Evolutionary conservation across 768 basidiomycete species (phyloP), one percentile per base, ranked within the genome.

Genomic region (Hygrophoropsis aurantiaca): DNA sequence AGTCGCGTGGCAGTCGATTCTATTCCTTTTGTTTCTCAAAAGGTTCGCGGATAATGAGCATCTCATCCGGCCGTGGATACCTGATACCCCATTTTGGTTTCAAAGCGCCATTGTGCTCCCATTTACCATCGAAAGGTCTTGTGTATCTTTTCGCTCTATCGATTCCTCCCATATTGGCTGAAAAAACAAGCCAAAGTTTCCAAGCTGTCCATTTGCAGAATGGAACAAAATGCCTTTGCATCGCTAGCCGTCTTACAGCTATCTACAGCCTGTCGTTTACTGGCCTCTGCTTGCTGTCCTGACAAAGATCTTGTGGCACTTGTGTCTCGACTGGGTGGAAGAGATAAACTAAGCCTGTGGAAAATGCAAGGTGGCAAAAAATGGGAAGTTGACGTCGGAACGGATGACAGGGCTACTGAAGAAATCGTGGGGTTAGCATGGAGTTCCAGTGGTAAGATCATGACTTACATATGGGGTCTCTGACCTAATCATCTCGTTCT

Each of bases 271-370:
- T 79, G 78, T 45, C 80, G 84, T 33, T 56, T 90, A 24, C 65
- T 87, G 20, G 47, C 70, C 9, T 77, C 82, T 18, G 80, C 89
- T 39, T 90, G 89, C 57, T 90, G 90, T 62, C 88, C 89, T 8
- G 90, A 91, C 70, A 92, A 91, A 63, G 90, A 92, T 64, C 71
- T 91, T 34, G 67, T 90, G 4, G 70, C 84, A 21, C 68, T 90
- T 7, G 70, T 90, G 41, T 82, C 84, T 48, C 77, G 81, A 23
- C 69, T 84, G 20, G 86, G 82, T 25, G 81, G 81, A 25, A 76
- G 78, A 52, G 87, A 90, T 58, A 77, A 81, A 50, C 64, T 91
- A 58, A 81, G 82, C 53, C 71, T 93, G 30, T 93, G 87, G 87
- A 90, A 88, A 56, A 79, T 83, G 62, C 82, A 85, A 53, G 88